A percentile compares a stretch with the other conserved stretches of the same genome.
These are phyloP conservation scores for Talaromyces nanjingensis DNA, from an alignment of 495 filamentous ascomycete genomes.

Conservation along the genomic window DNA sequence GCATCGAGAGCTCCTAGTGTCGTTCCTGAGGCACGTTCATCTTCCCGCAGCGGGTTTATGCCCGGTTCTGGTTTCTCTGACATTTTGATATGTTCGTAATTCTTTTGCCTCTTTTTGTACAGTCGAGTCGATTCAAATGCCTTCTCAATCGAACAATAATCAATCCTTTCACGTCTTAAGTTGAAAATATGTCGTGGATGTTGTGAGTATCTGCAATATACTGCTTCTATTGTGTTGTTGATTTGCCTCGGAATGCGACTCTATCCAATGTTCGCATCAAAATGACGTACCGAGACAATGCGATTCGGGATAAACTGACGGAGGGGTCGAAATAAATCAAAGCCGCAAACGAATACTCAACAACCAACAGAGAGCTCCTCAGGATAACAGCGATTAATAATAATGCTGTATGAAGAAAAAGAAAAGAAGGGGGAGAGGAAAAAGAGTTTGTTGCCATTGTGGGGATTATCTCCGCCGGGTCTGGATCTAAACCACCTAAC, in stretches of 20 bases:
- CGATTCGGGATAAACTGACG: not conserved
- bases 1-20: not conserved
- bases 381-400: not conserved
- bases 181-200: not conserved
- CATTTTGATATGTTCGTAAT: not conserved
- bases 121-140: not conserved
- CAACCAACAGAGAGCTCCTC: not conserved
- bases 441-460: not conserved
- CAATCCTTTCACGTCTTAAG: not conserved
- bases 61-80: not conserved
- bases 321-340: not conserved
- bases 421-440: not conserved
- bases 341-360: not conserved
- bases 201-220: not conserved
- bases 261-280: not conserved
- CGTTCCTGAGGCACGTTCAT: not conserved
- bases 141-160: not conserved
- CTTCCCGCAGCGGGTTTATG: not conserved
- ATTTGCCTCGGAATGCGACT: not conserved
- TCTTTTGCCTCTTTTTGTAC: not conserved
- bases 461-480: not conserved
- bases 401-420: not conserved
- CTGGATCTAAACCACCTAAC: not conserved
- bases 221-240: not conserved
- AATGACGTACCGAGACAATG: not conserved